Percentiles rank a stretch among this genome's conserved stretches.
phyloP scores from a whole-genome alignment of 2,329 filamentous ascomycete genomes.

The Amesomyces nigricolor region DNA sequence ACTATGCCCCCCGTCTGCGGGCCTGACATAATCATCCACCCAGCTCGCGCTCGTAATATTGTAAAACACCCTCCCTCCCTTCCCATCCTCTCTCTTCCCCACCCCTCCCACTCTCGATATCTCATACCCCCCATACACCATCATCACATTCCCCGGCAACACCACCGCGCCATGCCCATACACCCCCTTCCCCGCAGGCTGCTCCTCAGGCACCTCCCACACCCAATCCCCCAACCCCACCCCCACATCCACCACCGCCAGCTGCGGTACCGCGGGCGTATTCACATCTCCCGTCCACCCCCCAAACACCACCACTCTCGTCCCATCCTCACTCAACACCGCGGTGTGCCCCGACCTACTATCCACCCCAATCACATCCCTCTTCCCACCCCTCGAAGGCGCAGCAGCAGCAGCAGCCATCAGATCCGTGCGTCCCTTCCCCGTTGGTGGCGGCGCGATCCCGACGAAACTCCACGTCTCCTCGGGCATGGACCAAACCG shows the following conservation, averaged over 20 bases:
- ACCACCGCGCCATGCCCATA: conserved; percentile 61
- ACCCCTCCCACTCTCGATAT: conserved; percentile 33
- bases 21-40: conserved; percentile 44
- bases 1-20: conserved; percentile 21
- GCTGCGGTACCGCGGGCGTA: conserved; percentile 72
- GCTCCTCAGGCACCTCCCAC: conserved; percentile 58
- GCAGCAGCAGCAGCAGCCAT: background rate
- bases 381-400: conserved; percentile 33
- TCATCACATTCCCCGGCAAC: conserved; percentile 62
- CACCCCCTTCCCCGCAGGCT: conserved; percentile 43
- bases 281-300: conserved; percentile 85
- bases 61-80: conserved; percentile 40
- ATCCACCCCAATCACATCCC: conserved; percentile 54
- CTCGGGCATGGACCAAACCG: conserved; percentile 80
- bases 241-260: conserved; percentile 71
- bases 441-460: conserved; percentile 43
- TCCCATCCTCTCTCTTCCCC: conserved; percentile 32
- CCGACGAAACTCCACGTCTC: conserved; percentile 78
- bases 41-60: conserved; percentile 55
- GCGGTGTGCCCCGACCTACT: conserved; percentile 86
- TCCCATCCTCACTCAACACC: conserved; percentile 72
- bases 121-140: conserved; percentile 58
- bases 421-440: too few species aligned
- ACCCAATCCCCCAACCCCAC: conserved; percentile 67
- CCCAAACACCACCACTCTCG: conserved; percentile 70